Percentiles rank a stretch among this genome's conserved stretches.
Conservation (phyloP, 2,329 filamentous ascomycete species). For the Penicillium sp. region DNA sequence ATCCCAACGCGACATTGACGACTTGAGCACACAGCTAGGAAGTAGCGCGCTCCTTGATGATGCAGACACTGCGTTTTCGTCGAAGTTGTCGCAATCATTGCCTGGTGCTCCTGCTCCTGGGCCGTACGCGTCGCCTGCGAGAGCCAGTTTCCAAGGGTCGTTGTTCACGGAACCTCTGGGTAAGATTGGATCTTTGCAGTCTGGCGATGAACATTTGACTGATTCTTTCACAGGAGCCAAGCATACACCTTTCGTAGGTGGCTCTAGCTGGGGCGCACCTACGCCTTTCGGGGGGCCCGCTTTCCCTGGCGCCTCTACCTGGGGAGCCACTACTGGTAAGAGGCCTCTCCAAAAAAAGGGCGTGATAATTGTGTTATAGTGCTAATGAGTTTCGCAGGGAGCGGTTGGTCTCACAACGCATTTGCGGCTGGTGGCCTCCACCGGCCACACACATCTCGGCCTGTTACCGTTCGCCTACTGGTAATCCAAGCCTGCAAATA, state of each 20-base stretch:
- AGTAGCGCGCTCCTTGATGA: constrained; percentile 84
- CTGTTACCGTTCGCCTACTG: constrained; percentile 70
- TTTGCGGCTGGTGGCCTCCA: constrained; percentile 55
- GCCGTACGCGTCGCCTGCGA: constrained; percentile 45
- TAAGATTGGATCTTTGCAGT: constrained; percentile 10
- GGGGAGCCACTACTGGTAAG: constrained; percentile 45
- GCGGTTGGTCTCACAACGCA: constrained; percentile 52
- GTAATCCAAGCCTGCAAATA: constrained; percentile 78
- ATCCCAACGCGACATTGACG: constrained; percentile 65
- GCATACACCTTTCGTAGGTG: constrained; percentile 38
- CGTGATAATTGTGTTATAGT: not conserved
- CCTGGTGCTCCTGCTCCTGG: constrained; percentile 59
- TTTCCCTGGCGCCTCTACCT: constrained; percentile 43
- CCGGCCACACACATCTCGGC: constrained; percentile 63
- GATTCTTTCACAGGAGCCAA: constrained; percentile 37
- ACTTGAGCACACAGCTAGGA: constrained; percentile 77
- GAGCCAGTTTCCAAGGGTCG: constrained; percentile 48
- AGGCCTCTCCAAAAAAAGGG: not conserved
- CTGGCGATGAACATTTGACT: constrained; percentile 10
- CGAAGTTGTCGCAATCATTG: constrained; percentile 48
- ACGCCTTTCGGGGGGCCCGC: constrained; percentile 43
- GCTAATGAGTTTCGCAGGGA: constrained; percentile 39
- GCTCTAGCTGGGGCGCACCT: constrained; percentile 33
- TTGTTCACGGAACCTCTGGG: constrained; percentile 50
- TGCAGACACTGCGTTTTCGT: constrained; percentile 69